Evolutionary conservation across 2,329 filamentous ascomycete genomes (phyloP).

Genomic region (Nothopassalora personata): DNA sequence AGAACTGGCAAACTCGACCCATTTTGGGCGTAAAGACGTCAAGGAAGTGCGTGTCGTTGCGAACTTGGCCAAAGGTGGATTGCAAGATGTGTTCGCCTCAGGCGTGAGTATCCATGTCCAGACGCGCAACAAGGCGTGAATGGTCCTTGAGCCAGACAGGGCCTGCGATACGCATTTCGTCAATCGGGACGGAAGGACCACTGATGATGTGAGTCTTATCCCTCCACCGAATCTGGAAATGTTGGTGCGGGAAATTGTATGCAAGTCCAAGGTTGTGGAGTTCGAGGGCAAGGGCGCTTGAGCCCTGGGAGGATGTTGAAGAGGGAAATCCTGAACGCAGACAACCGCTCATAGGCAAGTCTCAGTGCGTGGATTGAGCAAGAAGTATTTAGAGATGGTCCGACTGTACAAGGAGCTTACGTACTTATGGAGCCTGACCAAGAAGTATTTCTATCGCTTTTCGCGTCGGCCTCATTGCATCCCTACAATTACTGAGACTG

Average conservation of each 20-base stretch:
- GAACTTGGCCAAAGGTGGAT: neutral
- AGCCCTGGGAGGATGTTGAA: neutral
- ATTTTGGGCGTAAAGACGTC: neutral
- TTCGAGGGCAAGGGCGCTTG: neutral
- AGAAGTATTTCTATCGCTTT: too few relatives aligned
- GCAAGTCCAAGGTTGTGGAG: neutral
- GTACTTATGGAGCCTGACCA: too few relatives aligned
- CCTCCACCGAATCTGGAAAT: neutral
- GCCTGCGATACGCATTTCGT: neutral
- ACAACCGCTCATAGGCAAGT: too few relatives aligned
- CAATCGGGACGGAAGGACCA: too few relatives aligned
- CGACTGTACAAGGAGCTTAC: too few relatives aligned
- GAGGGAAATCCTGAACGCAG: neutral
- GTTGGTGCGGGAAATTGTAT: neutral
- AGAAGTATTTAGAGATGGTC: too few relatives aligned
- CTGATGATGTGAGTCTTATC: too few relatives aligned
- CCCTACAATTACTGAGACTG: too few relatives aligned
- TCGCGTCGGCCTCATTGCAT: too few relatives aligned
- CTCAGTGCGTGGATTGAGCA: too few relatives aligned
- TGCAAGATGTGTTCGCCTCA: neutral
- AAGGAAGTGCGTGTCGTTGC: neutral
- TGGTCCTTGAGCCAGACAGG: neutral
- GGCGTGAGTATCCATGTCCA: neutral
- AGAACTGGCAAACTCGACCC: neutral
- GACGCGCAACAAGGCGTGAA: neutral